Conservation (phyloP, 257 asterid genomes). For the Jacaranda mimosifolia region DNA sequence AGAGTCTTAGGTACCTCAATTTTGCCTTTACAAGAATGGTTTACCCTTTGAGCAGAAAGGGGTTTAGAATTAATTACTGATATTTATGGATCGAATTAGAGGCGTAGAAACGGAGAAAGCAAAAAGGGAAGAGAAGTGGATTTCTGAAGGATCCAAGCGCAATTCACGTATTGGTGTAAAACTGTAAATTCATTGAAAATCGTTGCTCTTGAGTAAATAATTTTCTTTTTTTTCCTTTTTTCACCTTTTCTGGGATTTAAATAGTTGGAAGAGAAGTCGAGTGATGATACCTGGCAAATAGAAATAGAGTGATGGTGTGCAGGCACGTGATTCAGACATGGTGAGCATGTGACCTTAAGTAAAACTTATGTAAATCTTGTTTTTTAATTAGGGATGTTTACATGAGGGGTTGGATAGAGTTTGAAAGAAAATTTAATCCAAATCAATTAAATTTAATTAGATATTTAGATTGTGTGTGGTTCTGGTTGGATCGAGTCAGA, state of each 20-base stretch:
- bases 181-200: constrained; percentile 8
- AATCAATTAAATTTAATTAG: too few species aligned
- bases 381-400: too few species aligned
- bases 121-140: constrained; percentile 7
- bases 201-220: too few species aligned
- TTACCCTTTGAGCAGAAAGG: constrained; percentile 18
- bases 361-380: background rate
- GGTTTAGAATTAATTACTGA: constrained; percentile 22
- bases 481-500: too few species aligned
- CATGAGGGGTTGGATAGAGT: too few species aligned
- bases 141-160: constrained; percentile 34
- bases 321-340: constrained; percentile 10
- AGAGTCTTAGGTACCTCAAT: constrained; percentile 42
- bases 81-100: constrained; percentile 43
- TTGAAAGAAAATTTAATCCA: too few species aligned
- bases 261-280: background rate
- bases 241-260: background rate
- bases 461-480: too few species aligned
- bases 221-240: background rate
- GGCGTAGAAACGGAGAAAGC: constrained; percentile 16
- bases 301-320: constrained; percentile 38
- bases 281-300: constrained; percentile 35
- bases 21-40: constrained; percentile 16
- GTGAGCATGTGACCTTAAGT: constrained; percentile 30
- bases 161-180: constrained; percentile 30